phyloP scores from a whole-genome alignment of 805 yeast species.

The Wickerhamia fluorescens region DNA sequence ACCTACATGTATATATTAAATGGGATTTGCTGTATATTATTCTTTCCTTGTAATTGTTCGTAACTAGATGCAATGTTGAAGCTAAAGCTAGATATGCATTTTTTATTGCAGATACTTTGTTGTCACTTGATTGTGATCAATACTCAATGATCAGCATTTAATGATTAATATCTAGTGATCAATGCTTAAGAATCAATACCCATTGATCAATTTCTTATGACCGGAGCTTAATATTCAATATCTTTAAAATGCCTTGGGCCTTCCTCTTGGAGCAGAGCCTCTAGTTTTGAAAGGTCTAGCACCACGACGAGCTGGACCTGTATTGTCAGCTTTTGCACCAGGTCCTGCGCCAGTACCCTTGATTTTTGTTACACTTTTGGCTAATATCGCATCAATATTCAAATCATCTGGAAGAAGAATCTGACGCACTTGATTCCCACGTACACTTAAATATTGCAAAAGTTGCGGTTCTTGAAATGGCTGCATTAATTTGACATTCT shows the following conservation, averaged over 20 bases:
- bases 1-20: slow-evolving; percentile 1
- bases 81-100: no score
- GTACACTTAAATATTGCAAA: slow-evolving; percentile 71
- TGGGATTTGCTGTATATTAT: no score
- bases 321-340: slow-evolving; percentile 13
- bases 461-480: slow-evolving; percentile 61
- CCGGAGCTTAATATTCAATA: no score
- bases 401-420: slow-evolving; percentile 80
- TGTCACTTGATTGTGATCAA: no score
- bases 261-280: slow-evolving; percentile 9
- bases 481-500: slow-evolving; percentile 73
- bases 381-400: slow-evolving; percentile 58
- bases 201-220: no score
- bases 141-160: no score
- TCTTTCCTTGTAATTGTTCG: no score
- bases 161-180: no score
- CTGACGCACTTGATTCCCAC: slow-evolving; percentile 86
- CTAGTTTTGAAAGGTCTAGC: slow-evolving; percentile 7
- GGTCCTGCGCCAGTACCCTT: slow-evolving; percentile 43
- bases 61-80: no score
- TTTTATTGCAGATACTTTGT: no score
- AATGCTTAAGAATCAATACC: no score
- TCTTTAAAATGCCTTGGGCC: slow-evolving; percentile 5
- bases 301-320: slow-evolving; percentile 6
- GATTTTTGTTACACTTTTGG: slow-evolving; percentile 40